These are phyloP conservation scores for Schrenkiella parvula DNA, from an alignment of 345 rosid genomes.

Conservation along the genomic window DNA sequence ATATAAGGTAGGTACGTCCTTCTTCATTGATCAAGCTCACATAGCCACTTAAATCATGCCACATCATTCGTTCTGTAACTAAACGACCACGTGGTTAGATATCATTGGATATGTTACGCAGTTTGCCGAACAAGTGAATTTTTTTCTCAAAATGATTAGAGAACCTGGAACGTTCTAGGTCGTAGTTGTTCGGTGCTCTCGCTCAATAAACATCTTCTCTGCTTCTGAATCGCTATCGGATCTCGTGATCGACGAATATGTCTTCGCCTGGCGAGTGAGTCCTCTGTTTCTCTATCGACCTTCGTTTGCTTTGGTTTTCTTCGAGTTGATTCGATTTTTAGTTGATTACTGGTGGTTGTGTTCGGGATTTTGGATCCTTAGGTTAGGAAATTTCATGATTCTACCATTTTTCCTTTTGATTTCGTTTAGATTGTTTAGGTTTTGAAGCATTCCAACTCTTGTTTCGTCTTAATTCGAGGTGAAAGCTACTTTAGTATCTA, in stretches of 20 bases:
- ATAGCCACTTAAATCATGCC: not conserved
- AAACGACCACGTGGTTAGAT: not conserved
- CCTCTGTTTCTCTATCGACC: not conserved
- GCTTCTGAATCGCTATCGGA: slow-evolving; percentile 1
- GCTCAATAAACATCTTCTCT: not conserved
- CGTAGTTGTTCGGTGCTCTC: not conserved
- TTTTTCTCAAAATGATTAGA: not conserved
- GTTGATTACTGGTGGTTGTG: not conserved
- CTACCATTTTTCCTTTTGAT: not conserved
- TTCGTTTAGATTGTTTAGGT: not conserved
- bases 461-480: not conserved
- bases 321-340: not conserved
- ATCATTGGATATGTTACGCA: slow-evolving; percentile 7
- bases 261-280: slow-evolving; percentile 39
- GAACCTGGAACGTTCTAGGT: slow-evolving; percentile 20
- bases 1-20: not conserved
- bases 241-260: slow-evolving; percentile 17
- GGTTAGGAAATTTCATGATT: not conserved
- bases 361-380: not conserved
- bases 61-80: not conserved
- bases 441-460: not conserved
- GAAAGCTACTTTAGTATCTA: not conserved
- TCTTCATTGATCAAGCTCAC: not conserved
- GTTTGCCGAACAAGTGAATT: not conserved
- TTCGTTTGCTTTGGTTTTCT: not conserved